These are phyloP conservation scores for Debaryomyces castellii DNA, from an alignment of 805 yeast genomes.

Conservation along the genomic window DNA sequence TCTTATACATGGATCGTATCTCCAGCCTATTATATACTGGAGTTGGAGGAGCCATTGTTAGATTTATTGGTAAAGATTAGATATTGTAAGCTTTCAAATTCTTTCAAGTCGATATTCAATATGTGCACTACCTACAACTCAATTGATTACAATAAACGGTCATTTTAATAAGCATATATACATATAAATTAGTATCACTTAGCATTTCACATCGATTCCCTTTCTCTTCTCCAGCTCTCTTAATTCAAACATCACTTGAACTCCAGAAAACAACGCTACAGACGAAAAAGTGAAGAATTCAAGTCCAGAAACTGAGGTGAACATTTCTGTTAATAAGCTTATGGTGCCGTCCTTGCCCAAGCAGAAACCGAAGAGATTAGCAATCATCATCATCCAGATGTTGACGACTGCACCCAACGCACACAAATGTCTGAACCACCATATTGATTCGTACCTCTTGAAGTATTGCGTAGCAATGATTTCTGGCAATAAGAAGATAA, in stretches of 20 bases:
- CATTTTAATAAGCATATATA: neutral
- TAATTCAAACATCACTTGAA: slow-evolving; percentile 91
- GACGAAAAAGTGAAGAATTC: slow-evolving; percentile 62
- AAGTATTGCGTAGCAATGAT: slow-evolving; percentile 54
- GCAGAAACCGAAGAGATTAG: slow-evolving; percentile 93
- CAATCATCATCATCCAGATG: slow-evolving; percentile 98
- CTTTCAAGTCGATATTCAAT: neutral
- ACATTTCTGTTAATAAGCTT: slow-evolving; percentile 64
- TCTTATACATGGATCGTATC: slow-evolving; percentile 21
- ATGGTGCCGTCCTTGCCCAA: slow-evolving; percentile 84
- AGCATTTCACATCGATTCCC: slow-evolving; percentile 83
- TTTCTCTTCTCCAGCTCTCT: slow-evolving; percentile 82
- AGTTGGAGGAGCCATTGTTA: slow-evolving; percentile 44
- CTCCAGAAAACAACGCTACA: slow-evolving; percentile 71
- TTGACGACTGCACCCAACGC: slow-evolving; percentile 86
- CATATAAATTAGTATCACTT: neutral
- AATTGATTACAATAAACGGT: too few relatives aligned
- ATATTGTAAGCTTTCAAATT: neutral
- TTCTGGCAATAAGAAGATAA: slow-evolving; percentile 85
- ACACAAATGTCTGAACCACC: slow-evolving; percentile 81
- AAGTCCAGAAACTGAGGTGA: slow-evolving; percentile 69
- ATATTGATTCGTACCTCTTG: slow-evolving; percentile 38
- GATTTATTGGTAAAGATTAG: neutral
- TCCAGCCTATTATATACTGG: slow-evolving; percentile 35
- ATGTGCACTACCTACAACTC: neutral